A percentile compares a stretch with the other conserved stretches of the same genome.
Evolutionary conservation across 306 rosid genomes (phyloP).

Genomic region (Comarum palustre): DNA sequence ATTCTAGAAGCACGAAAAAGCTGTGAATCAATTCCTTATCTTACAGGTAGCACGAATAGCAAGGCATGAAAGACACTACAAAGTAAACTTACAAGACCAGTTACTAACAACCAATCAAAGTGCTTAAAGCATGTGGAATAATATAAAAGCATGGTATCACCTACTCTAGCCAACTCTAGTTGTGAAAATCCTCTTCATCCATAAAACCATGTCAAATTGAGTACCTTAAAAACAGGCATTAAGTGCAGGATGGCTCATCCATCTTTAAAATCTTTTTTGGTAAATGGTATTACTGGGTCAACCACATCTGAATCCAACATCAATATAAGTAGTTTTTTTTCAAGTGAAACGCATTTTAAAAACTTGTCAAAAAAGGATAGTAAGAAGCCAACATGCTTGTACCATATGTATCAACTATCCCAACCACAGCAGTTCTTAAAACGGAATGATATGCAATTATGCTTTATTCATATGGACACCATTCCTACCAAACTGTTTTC

Average conservation of each 20-base stretch:
- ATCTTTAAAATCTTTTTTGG: background rate
- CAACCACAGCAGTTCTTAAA: background rate
- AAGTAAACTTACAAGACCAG: background rate
- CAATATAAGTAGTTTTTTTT: background rate
- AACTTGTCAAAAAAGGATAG: background rate
- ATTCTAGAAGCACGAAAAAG: background rate
- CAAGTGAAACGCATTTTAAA: background rate
- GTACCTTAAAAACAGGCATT: background rate
- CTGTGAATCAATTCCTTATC: background rate
- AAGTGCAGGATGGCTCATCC: background rate
- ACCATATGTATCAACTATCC: background rate
- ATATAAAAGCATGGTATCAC: background rate
- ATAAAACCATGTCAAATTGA: background rate
- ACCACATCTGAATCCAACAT: background rate
- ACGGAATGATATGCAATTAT: background rate
- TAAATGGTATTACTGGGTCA: background rate
- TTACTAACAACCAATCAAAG: background rate
- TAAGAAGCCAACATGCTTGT: background rate
- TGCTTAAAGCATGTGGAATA: background rate
- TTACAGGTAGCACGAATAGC: conserved; percentile 3
- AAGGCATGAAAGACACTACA: background rate
- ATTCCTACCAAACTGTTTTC: background rate
- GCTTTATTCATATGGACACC: background rate
- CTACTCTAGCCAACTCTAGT: background rate
- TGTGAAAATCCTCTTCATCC: background rate